phyloP scores from a whole-genome alignment of 73 alveolate species.

The Blepharisma stoltei region DNA sequence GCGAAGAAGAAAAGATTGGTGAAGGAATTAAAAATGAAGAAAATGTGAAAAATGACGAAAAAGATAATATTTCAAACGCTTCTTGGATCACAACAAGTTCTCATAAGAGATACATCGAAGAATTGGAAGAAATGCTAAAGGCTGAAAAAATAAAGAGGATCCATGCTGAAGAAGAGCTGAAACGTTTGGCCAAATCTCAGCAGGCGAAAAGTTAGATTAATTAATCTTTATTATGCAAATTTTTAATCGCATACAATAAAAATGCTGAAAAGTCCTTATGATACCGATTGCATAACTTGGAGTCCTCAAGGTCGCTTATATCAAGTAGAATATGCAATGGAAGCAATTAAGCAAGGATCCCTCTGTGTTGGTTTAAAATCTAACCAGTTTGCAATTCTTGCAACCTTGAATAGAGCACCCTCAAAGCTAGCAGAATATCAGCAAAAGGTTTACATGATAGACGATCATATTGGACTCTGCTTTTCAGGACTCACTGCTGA shows the following conservation, averaged over 20 bases:
- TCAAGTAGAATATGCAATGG: constrained; percentile 97
- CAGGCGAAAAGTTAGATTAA: too few species aligned
- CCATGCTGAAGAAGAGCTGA: background rate
- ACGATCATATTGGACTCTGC: constrained; percentile 96
- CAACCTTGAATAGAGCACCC: constrained; percentile 82
- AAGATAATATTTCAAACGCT: background rate
- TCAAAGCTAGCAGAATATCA: constrained; percentile 85
- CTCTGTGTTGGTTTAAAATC: constrained; percentile 85
- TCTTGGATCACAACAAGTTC: constrained; percentile 1
- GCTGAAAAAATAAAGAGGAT: constrained; percentile 10
- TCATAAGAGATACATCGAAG: constrained; percentile 8
- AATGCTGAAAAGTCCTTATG: constrained; percentile 87
- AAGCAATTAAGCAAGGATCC: constrained; percentile 98
- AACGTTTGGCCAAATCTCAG: too few species aligned
- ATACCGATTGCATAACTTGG: constrained; percentile 94
- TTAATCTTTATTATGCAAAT: too few species aligned
- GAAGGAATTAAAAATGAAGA: background rate
- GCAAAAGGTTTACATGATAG: constrained; percentile 68
- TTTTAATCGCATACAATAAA: constrained; percentile 19
- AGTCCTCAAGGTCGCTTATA: constrained; percentile 95
- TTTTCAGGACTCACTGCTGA: constrained; percentile 98
- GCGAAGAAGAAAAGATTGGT: background rate
- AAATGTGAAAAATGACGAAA: constrained; percentile 12
- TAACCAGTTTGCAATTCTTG: constrained; percentile 70
- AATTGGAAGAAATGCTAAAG: background rate